These are phyloP conservation scores for Beauveria bassiana DNA, from an alignment of 2,329 filamentous ascomycete species.

Conservation along the genomic window DNA sequence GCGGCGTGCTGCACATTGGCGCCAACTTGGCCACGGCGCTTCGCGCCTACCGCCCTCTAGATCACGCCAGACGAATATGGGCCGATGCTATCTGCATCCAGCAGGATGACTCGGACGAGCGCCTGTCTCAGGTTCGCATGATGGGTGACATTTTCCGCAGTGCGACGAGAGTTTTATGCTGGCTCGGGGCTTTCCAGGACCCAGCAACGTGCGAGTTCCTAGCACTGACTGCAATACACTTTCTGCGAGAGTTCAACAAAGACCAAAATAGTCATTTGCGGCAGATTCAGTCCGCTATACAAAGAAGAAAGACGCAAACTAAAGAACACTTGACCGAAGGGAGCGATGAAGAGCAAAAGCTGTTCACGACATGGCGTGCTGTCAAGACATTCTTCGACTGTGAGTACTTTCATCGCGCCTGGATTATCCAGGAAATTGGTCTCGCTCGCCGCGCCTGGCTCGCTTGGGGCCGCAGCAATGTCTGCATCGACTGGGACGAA, in stretches of 20 bases:
- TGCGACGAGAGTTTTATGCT: conserved; percentile 12
- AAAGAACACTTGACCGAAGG: neutral
- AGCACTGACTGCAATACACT: conserved; percentile 1
- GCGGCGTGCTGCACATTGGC: conserved; percentile 4
- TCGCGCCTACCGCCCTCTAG: neutral
- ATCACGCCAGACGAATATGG: conserved; percentile 12
- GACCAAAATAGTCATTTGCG: neutral
- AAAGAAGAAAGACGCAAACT: neutral
- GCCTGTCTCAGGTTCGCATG: conserved; percentile 14
- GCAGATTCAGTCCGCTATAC: conserved; percentile 4
- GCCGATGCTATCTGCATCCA: conserved; percentile 17
- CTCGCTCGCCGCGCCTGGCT: conserved; percentile 9
- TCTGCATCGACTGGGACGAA: conserved; percentile 6
- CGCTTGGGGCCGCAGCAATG: conserved; percentile 8
- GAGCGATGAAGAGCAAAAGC: neutral
- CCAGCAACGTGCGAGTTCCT: neutral
- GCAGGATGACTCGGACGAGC: conserved; percentile 13
- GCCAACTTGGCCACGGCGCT: conserved; percentile 10
- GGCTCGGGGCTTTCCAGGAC: conserved; percentile 11
- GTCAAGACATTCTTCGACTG: conserved; percentile 14
- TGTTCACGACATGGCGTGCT: neutral
- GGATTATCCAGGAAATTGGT: conserved; percentile 17
- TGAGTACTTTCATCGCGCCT: conserved; percentile 17
- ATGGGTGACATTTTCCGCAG: conserved; percentile 16
- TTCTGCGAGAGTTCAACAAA: neutral